A percentile compares a stretch with the other conserved stretches of the same genome.
These are phyloP conservation scores for Colletotrichum coccodes DNA, from an alignment of 2,329 filamentous ascomycete species.

Conservation along the genomic window DNA sequence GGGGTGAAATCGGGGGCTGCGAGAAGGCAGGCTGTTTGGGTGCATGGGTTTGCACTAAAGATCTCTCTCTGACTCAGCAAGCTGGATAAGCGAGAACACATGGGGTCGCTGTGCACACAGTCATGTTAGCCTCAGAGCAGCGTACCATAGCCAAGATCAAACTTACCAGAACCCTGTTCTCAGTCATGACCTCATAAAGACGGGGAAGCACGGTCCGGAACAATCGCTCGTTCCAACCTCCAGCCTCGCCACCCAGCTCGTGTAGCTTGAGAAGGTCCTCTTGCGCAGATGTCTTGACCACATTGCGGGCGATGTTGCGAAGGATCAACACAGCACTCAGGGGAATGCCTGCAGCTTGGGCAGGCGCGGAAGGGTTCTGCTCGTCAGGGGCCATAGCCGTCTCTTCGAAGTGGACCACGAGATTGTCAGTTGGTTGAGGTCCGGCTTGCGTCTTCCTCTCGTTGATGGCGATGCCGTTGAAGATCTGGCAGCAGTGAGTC, in stretches of 20 bases:
- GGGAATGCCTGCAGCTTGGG: conserved; percentile 80
- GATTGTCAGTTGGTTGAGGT: conserved; percentile 62
- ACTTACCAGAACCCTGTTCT: conserved; percentile 72
- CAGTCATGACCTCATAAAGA: conserved; percentile 75
- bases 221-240: conserved; percentile 73
- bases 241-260: conserved; percentile 55
- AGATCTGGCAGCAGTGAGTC: conserved; percentile 64
- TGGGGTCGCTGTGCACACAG: conserved; percentile 13
- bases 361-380: conserved; percentile 64
- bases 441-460: conserved; percentile 16
- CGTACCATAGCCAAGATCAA: neutral
- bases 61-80: conserved; percentile 21
- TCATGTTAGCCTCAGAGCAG: neutral
- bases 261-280: conserved; percentile 63
- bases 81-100: conserved; percentile 23
- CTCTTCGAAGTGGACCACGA: conserved; percentile 64
- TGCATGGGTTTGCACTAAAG: neutral
- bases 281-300: conserved; percentile 69
- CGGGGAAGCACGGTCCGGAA: conserved; percentile 74
- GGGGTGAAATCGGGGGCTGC: neutral
- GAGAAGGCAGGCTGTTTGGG: neutral
- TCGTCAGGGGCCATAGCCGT: conserved; percentile 67
- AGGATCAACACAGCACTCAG: conserved; percentile 81
- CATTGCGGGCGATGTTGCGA: conserved; percentile 79
- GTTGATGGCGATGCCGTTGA: conserved; percentile 29